A percentile compares a stretch with the other conserved stretches of the same genome.
phyloP scores from a whole-genome alignment of 352 stramenopile genomes.

The Albugo laibachii region DNA sequence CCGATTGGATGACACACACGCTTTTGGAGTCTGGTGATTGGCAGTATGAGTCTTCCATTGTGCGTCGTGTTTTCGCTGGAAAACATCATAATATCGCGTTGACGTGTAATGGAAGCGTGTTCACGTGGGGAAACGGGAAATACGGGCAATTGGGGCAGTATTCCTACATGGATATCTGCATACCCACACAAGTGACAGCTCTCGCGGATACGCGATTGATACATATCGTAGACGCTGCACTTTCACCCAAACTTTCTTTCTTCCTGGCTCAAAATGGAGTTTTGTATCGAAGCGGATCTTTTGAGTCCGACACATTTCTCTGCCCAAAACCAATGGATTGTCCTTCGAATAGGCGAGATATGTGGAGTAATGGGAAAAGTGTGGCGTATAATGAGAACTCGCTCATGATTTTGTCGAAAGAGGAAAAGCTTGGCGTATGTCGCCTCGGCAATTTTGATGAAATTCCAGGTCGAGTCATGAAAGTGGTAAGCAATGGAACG shows the following conservation, averaged over 20 bases:
- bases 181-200: constrained; percentile 37
- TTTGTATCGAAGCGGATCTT: neutral
- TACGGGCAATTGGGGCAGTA: constrained; percentile 44
- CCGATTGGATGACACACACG: constrained; percentile 6
- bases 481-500: too few species aligned
- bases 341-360: too few species aligned
- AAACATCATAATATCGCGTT: constrained; percentile 46
- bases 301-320: too few species aligned
- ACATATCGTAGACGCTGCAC: constrained; percentile 7
- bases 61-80: constrained; percentile 36
- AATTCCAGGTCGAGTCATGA: too few species aligned
- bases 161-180: constrained; percentile 29
- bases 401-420: too few species aligned
- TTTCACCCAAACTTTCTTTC: constrained; percentile 9
- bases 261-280: constrained; percentile 9
- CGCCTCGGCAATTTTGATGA: too few species aligned
- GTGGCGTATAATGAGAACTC: too few species aligned
- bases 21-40: neutral
- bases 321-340: too few species aligned
- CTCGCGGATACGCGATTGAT: constrained; percentile 13
- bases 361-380: too few species aligned
- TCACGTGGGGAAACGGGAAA: constrained; percentile 49
- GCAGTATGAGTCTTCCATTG: neutral
- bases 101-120: constrained; percentile 25
- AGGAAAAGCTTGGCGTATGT: too few species aligned